Evolutionary conservation across 2,329 filamentous ascomycete genomes (phyloP), one percentile per base, ranked within the genome.

Genomic region (Verruconis gallopava): DNA sequence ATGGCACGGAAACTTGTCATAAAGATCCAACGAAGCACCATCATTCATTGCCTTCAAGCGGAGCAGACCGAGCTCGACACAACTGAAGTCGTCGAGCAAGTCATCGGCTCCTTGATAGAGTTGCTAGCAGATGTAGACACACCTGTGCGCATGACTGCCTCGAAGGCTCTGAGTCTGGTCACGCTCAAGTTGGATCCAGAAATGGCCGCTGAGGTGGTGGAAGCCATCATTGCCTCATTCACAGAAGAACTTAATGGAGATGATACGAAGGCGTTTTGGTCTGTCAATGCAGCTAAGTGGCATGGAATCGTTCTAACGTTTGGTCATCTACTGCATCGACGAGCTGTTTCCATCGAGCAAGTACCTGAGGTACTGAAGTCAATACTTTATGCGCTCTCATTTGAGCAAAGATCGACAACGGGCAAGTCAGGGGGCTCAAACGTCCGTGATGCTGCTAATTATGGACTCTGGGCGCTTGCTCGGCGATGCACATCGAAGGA

Each of bases 401-500:
- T 96, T 55, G 88, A 98, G 59, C 85, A 94, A 53, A 74, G 88
- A 45, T 83, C 81, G 36, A 75, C 85, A 0, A 85, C 85, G 3
- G 89, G 91, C n/a, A 77, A 73, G 11, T 88, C 85, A 3, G 69
- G 89, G 9, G 91, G 91, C 2, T 81, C 84, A 1, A 94, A 93
- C 51, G 88, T 98, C 13, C 77, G 91, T 37, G 91, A 98, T 63
- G 89, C 91, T 11, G 85, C 91, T 3, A 95, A 88, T 57, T 98
- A 96, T 57, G 91, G 91, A 4, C 80, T 96, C 18, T 98, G 91
- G 91, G 82, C 88, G 1, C 60, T 96, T 5, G 85, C 89, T 17
- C 74, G 91, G 43, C 79, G 89, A 42, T 98, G 96, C 53, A 78
- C 75, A 1, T 94, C 86, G 0, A 55, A 66, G 1, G 89, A 96